These are phyloP conservation scores for Saccharomyces hybrid DNA, from an alignment of 1,139 yeast genomes.

Conservation along the genomic window DNA sequence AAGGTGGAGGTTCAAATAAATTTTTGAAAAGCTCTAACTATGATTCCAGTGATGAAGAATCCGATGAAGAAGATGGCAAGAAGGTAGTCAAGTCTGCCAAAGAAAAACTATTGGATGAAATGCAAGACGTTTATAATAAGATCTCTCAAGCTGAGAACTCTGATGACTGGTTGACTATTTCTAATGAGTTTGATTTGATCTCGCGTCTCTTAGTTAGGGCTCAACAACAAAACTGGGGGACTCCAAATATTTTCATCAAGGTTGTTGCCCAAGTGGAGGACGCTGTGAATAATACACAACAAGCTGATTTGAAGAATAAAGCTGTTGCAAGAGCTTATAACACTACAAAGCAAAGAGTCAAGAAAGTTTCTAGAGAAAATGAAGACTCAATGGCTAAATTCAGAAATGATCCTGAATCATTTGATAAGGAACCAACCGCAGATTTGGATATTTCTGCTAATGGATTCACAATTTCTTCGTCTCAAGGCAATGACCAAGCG, in stretches of 20 bases:
- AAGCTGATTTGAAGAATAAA: constrained; percentile 69
- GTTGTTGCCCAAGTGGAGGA: constrained; percentile 69
- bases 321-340: constrained; percentile 82
- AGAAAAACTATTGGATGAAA: constrained; percentile 86
- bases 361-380: constrained; percentile 64
- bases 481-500: constrained; percentile 25
- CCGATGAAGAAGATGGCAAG: constrained; percentile 51
- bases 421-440: constrained; percentile 44
- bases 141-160: constrained; percentile 64
- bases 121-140: constrained; percentile 57
- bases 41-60: constrained; percentile 38
- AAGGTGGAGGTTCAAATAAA: constrained; percentile 27
- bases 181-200: constrained; percentile 71
- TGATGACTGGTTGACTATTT: constrained; percentile 75
- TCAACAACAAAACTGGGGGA: constrained; percentile 62
- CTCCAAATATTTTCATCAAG: constrained; percentile 66
- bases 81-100: constrained; percentile 89
- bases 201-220: constrained; percentile 60
- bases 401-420: constrained; percentile 65
- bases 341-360: constrained; percentile 81
- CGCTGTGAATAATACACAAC: constrained; percentile 48
- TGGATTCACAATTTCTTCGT: constrained; percentile 35
- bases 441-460: constrained; percentile 24
- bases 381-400: constrained; percentile 52
- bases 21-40: constrained; percentile 31